Percentiles rank a stretch among this genome's conserved stretches.
phyloP scores from a whole-genome alignment of 2,329 filamentous ascomycete genomes.

The Alternaria triticina region DNA sequence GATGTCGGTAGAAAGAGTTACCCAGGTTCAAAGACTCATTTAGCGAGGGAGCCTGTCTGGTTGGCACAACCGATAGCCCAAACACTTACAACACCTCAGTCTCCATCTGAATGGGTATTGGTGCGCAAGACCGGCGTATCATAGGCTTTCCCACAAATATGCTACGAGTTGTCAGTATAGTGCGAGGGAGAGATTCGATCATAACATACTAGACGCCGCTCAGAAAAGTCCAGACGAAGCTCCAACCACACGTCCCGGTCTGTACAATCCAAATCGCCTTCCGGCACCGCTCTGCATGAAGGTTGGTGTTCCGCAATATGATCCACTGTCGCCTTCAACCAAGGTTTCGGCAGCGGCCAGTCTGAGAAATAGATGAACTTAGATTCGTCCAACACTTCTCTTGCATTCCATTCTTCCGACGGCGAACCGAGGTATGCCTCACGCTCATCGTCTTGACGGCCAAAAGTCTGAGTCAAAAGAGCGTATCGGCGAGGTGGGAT shows the following conservation, averaged over 20 bases:
- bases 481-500: background rate
- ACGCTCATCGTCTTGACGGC: no score
- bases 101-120: background rate
- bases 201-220: background rate
- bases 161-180: background rate
- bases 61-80: background rate
- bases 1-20: no score
- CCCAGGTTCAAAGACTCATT: background rate
- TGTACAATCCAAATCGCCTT: background rate
- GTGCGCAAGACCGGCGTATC: background rate
- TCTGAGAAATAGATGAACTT: slow-evolving; percentile 69
- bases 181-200: background rate
- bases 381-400: slow-evolving; percentile 60
- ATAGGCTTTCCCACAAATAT: background rate
- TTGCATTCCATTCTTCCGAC: slow-evolving; percentile 61
- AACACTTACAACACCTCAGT: background rate
- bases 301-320: background rate
- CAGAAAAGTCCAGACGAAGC: background rate
- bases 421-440: slow-evolving; percentile 52
- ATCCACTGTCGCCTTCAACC: background rate
- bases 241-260: background rate
- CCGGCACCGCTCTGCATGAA: background rate
- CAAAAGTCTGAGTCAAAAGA: no score
- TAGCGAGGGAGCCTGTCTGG: background rate
- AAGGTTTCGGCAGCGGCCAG: background rate